Evolutionary conservation across 768 basidiomycete species (phyloP).

Genomic region (Russula sp.): DNA sequence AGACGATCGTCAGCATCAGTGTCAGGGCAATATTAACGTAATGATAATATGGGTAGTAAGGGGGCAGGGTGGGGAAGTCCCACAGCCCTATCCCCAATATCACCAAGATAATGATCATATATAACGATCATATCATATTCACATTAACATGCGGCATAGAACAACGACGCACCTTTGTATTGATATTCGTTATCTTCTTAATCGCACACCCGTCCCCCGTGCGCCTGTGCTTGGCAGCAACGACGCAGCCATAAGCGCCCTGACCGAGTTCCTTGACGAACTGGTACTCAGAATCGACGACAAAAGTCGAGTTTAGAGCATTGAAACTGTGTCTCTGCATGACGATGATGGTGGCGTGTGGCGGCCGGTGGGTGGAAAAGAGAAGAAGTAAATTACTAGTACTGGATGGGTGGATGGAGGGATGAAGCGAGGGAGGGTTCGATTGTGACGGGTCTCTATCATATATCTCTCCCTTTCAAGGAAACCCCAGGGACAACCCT

Average conservation of each 20-base stretch:
- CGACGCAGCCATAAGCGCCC: conserved; percentile 92
- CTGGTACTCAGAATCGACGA: conserved; percentile 86
- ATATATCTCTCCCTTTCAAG: not conserved
- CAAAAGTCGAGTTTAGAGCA: conserved; percentile 80
- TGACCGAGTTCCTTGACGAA: conserved; percentile 97
- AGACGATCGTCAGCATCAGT: not conserved
- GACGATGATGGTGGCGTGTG: not conserved
- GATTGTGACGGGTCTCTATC: not conserved
- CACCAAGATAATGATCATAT: no score
- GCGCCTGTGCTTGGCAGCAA: conserved; percentile 76
- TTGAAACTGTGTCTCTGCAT: conserved; percentile 79
- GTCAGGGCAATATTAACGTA: not conserved
- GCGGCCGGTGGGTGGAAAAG: not conserved
- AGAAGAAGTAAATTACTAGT: not conserved
- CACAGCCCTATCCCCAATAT: no score
- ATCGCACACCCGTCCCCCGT: conserved; percentile 90
- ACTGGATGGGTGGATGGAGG: not conserved
- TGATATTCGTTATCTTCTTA: conserved; percentile 95
- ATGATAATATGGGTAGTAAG: not conserved
- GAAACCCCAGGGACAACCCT: not conserved
- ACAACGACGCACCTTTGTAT: conserved; percentile 78
- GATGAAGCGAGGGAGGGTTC: not conserved
- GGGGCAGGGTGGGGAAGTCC: no score
- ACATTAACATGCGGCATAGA: no score
- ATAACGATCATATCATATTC: no score